Evolutionary conservation across 1,284 basidiomycete genomes (phyloP).

Genomic region (Fomitopsis schrenkii): DNA sequence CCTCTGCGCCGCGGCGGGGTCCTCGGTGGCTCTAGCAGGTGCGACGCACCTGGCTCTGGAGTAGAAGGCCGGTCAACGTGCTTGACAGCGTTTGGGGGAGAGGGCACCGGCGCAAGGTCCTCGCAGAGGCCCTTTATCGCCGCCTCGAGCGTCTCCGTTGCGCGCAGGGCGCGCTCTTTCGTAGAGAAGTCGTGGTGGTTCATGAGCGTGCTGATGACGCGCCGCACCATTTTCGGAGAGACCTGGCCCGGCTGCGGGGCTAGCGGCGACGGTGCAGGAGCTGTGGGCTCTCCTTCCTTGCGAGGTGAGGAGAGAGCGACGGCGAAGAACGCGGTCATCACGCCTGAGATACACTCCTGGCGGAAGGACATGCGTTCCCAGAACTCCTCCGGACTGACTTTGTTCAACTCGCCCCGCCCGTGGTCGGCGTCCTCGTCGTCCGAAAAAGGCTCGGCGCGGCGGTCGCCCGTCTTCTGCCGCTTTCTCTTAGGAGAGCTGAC

Average conservation of each 20-base stretch:
- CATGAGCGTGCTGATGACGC: constrained; percentile 64
- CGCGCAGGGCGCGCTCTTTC: constrained; percentile 55
- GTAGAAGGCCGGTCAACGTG: constrained; percentile 12
- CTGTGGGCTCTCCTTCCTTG: not conserved
- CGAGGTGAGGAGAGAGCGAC: constrained; percentile 35
- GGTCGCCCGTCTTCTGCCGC: constrained; percentile 33
- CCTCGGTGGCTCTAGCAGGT: constrained; percentile 27
- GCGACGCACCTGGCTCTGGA: constrained; percentile 19
- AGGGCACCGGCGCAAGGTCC: constrained; percentile 37
- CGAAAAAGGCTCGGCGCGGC: not conserved
- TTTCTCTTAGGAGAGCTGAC: constrained; percentile 60
- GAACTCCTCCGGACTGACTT: constrained; percentile 73
- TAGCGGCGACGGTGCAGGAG: constrained; percentile 37
- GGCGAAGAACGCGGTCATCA: constrained; percentile 87
- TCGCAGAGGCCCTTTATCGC: constrained; percentile 69
- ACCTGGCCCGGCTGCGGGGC: constrained; percentile 58
- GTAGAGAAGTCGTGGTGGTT: constrained; percentile 78
- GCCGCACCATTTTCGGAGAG: constrained; percentile 58
- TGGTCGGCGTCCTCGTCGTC: constrained; percentile 19
- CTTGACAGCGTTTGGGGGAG: constrained; percentile 12
- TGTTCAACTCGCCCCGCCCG: constrained; percentile 45
- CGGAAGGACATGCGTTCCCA: constrained; percentile 95
- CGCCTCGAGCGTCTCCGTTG: constrained; percentile 66
- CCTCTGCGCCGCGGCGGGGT: constrained; percentile 39
- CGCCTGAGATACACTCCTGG: constrained; percentile 85